Evolutionary conservation across 2,329 filamentous ascomycete species (phyloP), one percentile per base, ranked within the genome.

Genomic region (Torrubiella hemipterigena): DNA sequence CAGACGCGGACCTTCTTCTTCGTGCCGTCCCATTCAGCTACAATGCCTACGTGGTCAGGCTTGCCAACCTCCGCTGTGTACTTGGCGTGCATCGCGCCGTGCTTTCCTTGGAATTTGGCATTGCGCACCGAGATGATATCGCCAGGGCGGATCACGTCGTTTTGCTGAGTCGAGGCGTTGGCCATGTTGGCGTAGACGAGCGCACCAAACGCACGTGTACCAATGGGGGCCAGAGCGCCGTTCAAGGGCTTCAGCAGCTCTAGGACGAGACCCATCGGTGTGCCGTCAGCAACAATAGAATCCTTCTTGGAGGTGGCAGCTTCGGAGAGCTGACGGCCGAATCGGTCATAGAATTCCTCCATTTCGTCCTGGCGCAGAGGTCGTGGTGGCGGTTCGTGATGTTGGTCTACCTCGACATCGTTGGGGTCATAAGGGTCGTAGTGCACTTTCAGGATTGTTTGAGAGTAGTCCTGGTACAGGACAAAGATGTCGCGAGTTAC

Each of bases 1-100:
- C 85, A 96, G 2, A 80, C 87, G 17, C 87, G 66, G 17, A 98
- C 80, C 67, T 96, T 95, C 69, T 94, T 94, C 72, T 95, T 94
- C 24, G 85, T 93, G 4, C 91, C 91, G 54, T 98, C 91, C 91
- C 91, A 98, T 54, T 98, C 91, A 8, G 85, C 73, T 4, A 98
- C 89, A 3, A 98, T 63, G 3, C 73, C 91, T 0, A 96, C 89
- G 48, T 98, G 91, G 40, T 89, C 84, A 4, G 73, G 74, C 51
- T 84, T 91, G 41, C 86, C 87, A 2, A 95, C 83, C 44, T 98
- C 91, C 31, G 75, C 64, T 29, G 69, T 78, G 55, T 98, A 98
- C 55, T 95, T 96, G 42, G 83, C 81, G 51, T 96, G 87, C 81
- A 98, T 87, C 5, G 86, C 73, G 2, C 91, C 91, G 44, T 89